A percentile compares a stretch with the other conserved stretches of the same genome.
phyloP scores from a whole-genome alignment of 208 protist species.

The Crithidia acanthocephali region DNA sequence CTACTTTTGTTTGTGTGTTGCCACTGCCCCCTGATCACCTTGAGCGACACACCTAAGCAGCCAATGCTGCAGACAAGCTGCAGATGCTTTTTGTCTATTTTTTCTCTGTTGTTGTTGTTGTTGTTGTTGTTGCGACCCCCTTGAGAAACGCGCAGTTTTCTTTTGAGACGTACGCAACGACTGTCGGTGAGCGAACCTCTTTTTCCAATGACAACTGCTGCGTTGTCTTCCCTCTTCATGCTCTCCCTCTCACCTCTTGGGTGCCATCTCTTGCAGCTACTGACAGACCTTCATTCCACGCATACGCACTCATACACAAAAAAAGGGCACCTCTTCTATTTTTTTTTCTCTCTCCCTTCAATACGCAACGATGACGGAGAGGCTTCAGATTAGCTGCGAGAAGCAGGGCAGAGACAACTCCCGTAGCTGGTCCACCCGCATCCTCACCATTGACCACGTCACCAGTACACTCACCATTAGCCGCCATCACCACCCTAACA shows the following conservation, averaged over 20 bases:
- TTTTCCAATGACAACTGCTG: too few relatives aligned
- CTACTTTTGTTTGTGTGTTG: too few relatives aligned
- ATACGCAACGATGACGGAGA: neutral
- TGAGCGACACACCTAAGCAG: too few relatives aligned
- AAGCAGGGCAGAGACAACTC: neutral
- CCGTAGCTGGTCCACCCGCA: constrained; percentile 6
- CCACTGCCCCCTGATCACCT: too few relatives aligned
- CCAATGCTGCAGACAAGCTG: neutral
- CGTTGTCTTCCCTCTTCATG: too few relatives aligned
- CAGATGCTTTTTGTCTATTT: neutral
- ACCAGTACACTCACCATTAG: constrained; percentile 9
- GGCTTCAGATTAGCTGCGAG: neutral
- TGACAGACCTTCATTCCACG: too few relatives aligned
- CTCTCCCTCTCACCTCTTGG: too few relatives aligned
- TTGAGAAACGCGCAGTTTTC: too few relatives aligned
- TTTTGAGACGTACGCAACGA: too few relatives aligned
- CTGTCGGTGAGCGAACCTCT: too few relatives aligned
- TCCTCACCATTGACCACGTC: constrained; percentile 4
- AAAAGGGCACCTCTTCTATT: neutral
- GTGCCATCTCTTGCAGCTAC: too few relatives aligned
- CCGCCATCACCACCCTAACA: constrained; percentile 8
- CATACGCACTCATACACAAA: neutral
- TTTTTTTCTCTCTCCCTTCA: neutral
- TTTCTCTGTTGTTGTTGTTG: neutral
- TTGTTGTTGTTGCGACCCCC: neutral